Percentiles rank a stretch among this genome's conserved stretches.
Evolutionary conservation across 2,329 filamentous ascomycete genomes (phyloP).

Genomic region (Coleophoma eucalyptorum): DNA sequence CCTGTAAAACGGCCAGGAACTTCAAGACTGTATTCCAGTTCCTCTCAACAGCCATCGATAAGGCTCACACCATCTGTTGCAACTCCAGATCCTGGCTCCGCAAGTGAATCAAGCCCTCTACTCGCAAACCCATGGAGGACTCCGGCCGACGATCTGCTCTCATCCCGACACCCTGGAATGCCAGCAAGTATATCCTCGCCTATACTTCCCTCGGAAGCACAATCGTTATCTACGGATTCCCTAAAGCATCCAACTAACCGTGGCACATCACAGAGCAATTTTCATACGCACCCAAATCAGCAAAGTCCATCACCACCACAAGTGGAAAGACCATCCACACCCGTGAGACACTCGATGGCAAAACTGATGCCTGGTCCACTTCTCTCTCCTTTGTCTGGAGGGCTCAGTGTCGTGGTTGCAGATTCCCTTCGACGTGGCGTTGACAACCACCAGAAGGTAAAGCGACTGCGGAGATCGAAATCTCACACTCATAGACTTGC

Average conservation of each 20-base stretch:
- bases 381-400: constrained; percentile 55
- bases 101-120: constrained; percentile 15
- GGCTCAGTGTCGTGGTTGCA: constrained; percentile 59
- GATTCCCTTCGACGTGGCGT: constrained; percentile 59
- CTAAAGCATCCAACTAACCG: constrained; percentile 17
- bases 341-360: constrained; percentile 42
- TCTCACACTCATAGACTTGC: constrained; percentile 20
- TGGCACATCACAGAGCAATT: constrained; percentile 19
- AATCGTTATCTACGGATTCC: constrained; percentile 14
- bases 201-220: constrained; percentile 24
- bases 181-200: constrained; percentile 20
- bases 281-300: constrained; percentile 24
- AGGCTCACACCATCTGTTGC: constrained; percentile 9
- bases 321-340: constrained; percentile 32
- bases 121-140: constrained; percentile 23
- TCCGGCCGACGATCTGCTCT: constrained; percentile 15
- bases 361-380: constrained; percentile 53
- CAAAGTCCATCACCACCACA: constrained; percentile 29
- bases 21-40: constrained; percentile 16
- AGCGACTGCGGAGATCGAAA: constrained; percentile 23
- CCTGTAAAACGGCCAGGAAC: constrained; percentile 14
- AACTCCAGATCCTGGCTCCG: constrained; percentile 3
- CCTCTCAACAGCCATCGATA: constrained; percentile 14
- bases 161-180: constrained; percentile 17
- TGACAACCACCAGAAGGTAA: constrained; percentile 28